These are phyloP conservation scores for Saturnispora ahearnii DNA, from an alignment of 805 yeast genomes.

Conservation along the genomic window DNA sequence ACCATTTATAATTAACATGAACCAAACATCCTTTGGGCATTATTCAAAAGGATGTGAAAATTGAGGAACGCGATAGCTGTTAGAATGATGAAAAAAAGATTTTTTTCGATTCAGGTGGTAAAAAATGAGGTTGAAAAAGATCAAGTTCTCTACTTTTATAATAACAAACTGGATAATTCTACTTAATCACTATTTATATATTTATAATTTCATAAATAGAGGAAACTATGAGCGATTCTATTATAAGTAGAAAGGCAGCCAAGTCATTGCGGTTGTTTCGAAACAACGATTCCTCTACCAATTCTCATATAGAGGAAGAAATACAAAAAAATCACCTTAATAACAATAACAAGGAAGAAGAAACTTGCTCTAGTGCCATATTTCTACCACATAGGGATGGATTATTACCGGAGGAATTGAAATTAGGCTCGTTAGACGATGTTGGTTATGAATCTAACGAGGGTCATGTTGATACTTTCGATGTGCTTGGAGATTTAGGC, in stretches of 20 bases:
- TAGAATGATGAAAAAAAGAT: no score
- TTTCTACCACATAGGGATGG: conserved; percentile 2
- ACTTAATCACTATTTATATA: not conserved
- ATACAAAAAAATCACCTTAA: not conserved
- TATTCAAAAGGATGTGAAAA: no score
- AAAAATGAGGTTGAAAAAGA: not conserved
- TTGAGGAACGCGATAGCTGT: no score
- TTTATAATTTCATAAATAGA: not conserved
- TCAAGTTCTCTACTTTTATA: not conserved
- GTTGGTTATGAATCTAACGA: not conserved
- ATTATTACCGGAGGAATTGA: not conserved
- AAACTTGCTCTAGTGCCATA: not conserved
- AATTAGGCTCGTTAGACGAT: not conserved
- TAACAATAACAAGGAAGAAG: not conserved
- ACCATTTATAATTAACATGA: no score
- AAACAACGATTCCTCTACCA: not conserved
- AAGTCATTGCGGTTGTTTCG: conserved; percentile 41
- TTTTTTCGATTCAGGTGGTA: no score
- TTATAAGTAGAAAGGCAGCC: conserved; percentile 30
- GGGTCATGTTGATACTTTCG: not conserved
- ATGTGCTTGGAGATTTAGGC: not conserved
- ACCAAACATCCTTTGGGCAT: no score
- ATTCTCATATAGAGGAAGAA: not conserved
- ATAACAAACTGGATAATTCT: not conserved
- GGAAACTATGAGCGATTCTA: not conserved